These are phyloP conservation scores for Pelargonium hybrid DNA, from an alignment of 441 rosid species.

Conservation along the genomic window DNA sequence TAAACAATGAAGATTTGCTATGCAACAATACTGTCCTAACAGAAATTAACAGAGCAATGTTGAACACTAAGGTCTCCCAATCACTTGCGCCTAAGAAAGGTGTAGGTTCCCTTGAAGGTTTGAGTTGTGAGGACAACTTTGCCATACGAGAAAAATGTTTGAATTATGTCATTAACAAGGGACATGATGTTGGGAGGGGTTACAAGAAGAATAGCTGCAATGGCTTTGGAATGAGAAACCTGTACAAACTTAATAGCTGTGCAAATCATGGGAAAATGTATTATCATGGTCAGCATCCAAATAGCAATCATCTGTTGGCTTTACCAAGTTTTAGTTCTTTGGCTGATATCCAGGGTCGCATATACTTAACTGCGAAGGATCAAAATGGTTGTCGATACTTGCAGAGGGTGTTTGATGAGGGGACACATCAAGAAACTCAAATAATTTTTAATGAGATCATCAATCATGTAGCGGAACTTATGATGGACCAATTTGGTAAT, in stretches of 20 bases:
- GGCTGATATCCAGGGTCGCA: slow-evolving; percentile 38
- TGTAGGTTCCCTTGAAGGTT: not conserved
- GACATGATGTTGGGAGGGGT: slow-evolving; percentile 15
- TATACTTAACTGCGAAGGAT: slow-evolving; percentile 57
- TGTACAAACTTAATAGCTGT: slow-evolving; percentile 18
- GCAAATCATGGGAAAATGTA: slow-evolving; percentile 18
- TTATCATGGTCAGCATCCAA: slow-evolving; percentile 17
- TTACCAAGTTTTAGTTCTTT: slow-evolving; percentile 26
- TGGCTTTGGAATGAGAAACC: slow-evolving; percentile 20
- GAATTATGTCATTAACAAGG: slow-evolving; percentile 20
- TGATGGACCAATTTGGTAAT: slow-evolving; percentile 66
- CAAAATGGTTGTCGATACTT: slow-evolving; percentile 61
- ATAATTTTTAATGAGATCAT: slow-evolving; percentile 40
- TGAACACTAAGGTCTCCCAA: too few relatives aligned
- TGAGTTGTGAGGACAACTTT: slow-evolving; percentile 31
- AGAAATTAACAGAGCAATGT: too few relatives aligned
- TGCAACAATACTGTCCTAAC: too few relatives aligned
- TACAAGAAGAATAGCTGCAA: slow-evolving; percentile 23
- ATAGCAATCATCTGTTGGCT: slow-evolving; percentile 14
- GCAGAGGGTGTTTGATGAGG: slow-evolving; percentile 55
- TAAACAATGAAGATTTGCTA: too few relatives aligned
- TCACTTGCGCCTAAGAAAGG: too few relatives aligned
- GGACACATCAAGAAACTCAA: slow-evolving; percentile 30
- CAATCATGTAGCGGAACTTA: slow-evolving; percentile 44
- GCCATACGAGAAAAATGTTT: slow-evolving; percentile 32